phyloP scores from a whole-genome alignment of 73 alveolate genomes.

The Diophrys appendiculata region DNA sequence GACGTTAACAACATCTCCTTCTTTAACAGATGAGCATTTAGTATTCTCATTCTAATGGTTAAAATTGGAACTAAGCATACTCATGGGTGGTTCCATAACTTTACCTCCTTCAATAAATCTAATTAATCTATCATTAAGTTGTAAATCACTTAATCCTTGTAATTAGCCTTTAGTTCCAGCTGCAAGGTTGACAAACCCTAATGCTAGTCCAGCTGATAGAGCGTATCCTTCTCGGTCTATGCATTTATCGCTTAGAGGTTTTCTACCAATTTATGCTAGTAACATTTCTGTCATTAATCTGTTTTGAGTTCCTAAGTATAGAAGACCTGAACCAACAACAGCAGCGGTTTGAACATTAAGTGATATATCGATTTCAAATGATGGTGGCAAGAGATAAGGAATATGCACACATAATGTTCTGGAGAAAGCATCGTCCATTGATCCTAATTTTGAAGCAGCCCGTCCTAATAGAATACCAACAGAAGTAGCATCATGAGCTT shows the following conservation, averaged over 20 bases:
- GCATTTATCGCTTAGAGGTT: constrained; percentile 91
- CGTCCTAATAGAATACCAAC: constrained; percentile 95
- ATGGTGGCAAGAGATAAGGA: constrained; percentile 93
- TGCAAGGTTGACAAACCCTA: constrained; percentile 97
- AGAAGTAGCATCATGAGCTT: constrained; percentile 96
- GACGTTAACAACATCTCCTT: constrained; percentile 91
- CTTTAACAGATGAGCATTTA: constrained; percentile 74
- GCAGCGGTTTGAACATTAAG: constrained; percentile 95
- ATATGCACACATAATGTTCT: constrained; percentile 93
- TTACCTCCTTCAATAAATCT: constrained; percentile 94
- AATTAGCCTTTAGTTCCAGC: constrained; percentile 84
- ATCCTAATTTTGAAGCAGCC: constrained; percentile 95
- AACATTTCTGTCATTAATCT: constrained; percentile 97
- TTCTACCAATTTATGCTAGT: constrained; percentile 92
- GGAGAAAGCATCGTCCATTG: constrained; percentile 95
- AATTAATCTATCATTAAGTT: constrained; percentile 91
- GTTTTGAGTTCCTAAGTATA: constrained; percentile 90
- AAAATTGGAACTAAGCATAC: constrained; percentile 49
- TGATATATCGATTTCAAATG: constrained; percentile 91
- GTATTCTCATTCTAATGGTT: constrained; percentile 35
- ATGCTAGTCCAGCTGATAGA: constrained; percentile 94
- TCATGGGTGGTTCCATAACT: constrained; percentile 64
- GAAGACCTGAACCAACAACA: constrained; percentile 93
- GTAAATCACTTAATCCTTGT: constrained; percentile 77
- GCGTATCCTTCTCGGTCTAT: constrained; percentile 97